Evolutionary conservation across 495 filamentous ascomycete species (phyloP), one percentile per base, ranked within the genome.

Genomic region (Trichoderma reesei): DNA sequence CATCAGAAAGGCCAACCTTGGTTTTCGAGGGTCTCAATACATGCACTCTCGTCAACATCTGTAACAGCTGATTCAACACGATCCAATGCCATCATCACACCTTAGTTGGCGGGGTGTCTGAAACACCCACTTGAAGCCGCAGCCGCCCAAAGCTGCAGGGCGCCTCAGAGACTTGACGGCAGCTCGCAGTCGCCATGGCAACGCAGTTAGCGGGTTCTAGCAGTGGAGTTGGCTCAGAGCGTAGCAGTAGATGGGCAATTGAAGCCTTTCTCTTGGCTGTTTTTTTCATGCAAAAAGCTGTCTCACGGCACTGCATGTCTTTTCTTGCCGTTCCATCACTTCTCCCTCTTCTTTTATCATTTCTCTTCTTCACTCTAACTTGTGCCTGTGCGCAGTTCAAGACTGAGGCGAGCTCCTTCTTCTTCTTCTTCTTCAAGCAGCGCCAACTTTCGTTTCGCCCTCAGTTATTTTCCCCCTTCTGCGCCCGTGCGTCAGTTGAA

Each of bases 211-310:
- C 51, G 51, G 51, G 26, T 56, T 26, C 26, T 33, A 56, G 18
- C 20, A 56, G 51, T 56, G 51, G 51, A 31, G 51, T 33, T 56
- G 42, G 20, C 26, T 26, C 46, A 44, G 41, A 11, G 13, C 13
- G 5, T 0, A 26, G 26, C 1, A 26, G 26, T 8, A 48, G 18
- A 48, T 48, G 44, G 16, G n/a, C 14, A n/a, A 14, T 48, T 48
- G 14, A 18, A 8, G n/a, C 44, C 44, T 7, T 13, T 1, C 16
- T 48, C 44, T n/a, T 18, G 9, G 14, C 44, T 20, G 8, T 48
- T 48, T 48, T 48, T 33, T 56, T 56, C 51, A 56, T 36, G 20
- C 51, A 56, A 56, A 56, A 26, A 56, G 51, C 9, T 56, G 51
- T 56, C 51, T 56, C 51, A 56, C 11, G 9, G 51, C 51, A 14